phyloP scores from a whole-genome alignment of 1,284 basidiomycete species.

The Pseudozyma thailandica region DNA sequence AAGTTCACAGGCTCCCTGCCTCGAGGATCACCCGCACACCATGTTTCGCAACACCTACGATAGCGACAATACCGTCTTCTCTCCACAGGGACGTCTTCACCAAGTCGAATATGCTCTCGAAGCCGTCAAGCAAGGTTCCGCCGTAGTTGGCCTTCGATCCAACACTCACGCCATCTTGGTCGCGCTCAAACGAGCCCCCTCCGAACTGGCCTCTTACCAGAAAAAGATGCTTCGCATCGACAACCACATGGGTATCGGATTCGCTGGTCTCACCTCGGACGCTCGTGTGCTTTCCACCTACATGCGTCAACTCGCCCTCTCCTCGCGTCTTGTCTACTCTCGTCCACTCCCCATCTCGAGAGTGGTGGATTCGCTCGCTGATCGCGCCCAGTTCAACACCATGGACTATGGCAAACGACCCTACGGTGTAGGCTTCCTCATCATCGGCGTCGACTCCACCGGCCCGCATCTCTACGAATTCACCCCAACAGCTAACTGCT shows the following conservation, averaged over 20 bases:
- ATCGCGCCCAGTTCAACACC: conserved; percentile 99
- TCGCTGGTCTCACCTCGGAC: conserved; percentile 96
- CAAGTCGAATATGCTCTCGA: conserved; percentile 99
- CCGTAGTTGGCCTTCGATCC: conserved; percentile 92
- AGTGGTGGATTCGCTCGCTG: conserved; percentile 90
- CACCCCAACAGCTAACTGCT: conserved; percentile 94
- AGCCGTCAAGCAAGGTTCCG: conserved; percentile 99
- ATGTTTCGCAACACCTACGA: conserved; percentile 67
- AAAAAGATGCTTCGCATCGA: conserved; percentile 99
- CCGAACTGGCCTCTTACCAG: conserved; percentile 97
- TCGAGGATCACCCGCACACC: not conserved
- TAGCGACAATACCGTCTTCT: conserved; percentile 67
- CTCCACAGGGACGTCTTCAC: conserved; percentile 72
- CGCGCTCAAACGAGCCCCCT: conserved; percentile 97
- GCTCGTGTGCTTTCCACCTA: conserved; percentile 89
- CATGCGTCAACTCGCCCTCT: conserved; percentile 99
- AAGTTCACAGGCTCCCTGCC: too few species aligned
- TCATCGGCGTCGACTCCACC: conserved; percentile 91
- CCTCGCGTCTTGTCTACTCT: conserved; percentile 91
- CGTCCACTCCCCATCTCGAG: conserved; percentile 93
- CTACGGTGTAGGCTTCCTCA: conserved; percentile 98
- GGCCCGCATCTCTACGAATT: conserved; percentile 99
- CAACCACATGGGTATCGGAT: conserved; percentile 97
- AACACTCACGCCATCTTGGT: conserved; percentile 94
- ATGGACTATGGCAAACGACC: conserved; percentile 97